Percentiles rank a stretch among this genome's conserved stretches.
These are phyloP conservation scores for Euphrasia arctica DNA, from an alignment of 305 asterid species.

Conservation along the genomic window DNA sequence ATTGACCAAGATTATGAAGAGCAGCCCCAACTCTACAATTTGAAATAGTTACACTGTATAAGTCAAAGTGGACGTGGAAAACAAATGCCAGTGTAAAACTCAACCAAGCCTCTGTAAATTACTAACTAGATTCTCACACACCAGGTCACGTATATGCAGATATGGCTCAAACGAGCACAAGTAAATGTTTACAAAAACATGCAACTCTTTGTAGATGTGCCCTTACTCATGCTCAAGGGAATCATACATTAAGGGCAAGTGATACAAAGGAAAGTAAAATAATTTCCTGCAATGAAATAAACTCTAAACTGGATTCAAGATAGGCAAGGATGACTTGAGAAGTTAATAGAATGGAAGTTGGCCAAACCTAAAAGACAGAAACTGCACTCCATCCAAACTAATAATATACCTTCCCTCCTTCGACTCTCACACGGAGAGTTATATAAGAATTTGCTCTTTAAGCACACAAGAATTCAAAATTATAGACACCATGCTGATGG, in stretches of 20 bases:
- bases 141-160: conserved; percentile 2
- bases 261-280: conserved; percentile 10
- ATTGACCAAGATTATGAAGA: conserved; percentile 90
- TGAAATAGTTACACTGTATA: conserved; percentile 13
- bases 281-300: background rate
- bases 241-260: conserved; percentile 12
- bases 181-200: conserved; percentile 17
- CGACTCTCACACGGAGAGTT: background rate
- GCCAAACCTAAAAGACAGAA: background rate
- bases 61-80: conserved; percentile 7
- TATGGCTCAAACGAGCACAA: background rate
- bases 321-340: background rate
- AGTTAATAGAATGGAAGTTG: background rate
- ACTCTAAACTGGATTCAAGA: conserved; percentile 9
- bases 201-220: background rate
- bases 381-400: conserved; percentile 1
- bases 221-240: background rate
- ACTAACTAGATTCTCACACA: conserved; percentile 11
- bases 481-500: background rate
- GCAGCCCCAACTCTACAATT: conserved; percentile 89
- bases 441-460: background rate
- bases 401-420: background rate
- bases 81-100: conserved; percentile 5
- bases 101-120: conserved; percentile 18
- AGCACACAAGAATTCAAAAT: background rate